Conservation (phyloP, 345 rosid genomes). For the Durio zibethinus region DNA sequence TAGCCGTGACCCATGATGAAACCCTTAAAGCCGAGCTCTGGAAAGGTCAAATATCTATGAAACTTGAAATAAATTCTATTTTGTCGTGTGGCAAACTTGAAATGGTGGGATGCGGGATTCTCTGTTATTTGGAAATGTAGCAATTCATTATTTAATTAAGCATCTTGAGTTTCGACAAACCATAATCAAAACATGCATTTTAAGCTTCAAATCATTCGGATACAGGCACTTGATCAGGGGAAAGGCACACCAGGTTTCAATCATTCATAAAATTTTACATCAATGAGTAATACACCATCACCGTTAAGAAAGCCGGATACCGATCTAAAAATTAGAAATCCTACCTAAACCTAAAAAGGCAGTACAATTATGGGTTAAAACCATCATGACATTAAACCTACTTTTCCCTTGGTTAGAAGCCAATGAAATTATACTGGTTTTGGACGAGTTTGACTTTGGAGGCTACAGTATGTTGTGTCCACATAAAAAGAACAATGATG, state of each 20-base stretch:
- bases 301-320: conserved; percentile 14
- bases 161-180: background rate
- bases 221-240: conserved; percentile 22
- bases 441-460: conserved; percentile 8
- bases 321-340: conserved; percentile 23
- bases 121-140: background rate
- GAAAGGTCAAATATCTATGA: background rate
- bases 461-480: conserved; percentile 18
- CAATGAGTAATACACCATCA: conserved; percentile 17
- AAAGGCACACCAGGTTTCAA: conserved; percentile 23
- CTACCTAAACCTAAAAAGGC: conserved; percentile 30
- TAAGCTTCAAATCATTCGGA: conserved; percentile 15
- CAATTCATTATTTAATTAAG: background rate
- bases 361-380: conserved; percentile 23
- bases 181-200: conserved; percentile 12
- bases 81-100: background rate
- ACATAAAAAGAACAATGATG: conserved; percentile 21
- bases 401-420: conserved; percentile 19
- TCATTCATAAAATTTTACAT: conserved; percentile 21
- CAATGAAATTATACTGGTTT: conserved; percentile 13
- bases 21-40: background rate
- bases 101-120: background rate
- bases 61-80: background rate
- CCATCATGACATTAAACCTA: conserved; percentile 17
- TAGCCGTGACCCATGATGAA: too few relatives aligned